Evolutionary conservation across 2,329 filamentous ascomycete genomes (phyloP).

Genomic region (Ploettnerulaceae sp.): DNA sequence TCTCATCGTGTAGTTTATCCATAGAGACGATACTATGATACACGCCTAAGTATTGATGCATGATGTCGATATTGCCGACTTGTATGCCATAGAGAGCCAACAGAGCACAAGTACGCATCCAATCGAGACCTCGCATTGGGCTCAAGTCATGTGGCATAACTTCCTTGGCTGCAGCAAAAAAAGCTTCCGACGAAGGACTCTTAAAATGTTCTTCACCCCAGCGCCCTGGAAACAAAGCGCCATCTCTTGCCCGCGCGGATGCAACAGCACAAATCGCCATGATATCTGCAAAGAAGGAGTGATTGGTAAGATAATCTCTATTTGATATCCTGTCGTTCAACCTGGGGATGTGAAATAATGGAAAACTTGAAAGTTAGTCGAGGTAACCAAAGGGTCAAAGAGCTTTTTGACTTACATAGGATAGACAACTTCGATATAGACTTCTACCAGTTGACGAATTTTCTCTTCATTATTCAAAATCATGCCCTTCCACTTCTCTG

Average conservation of each 20-base stretch:
- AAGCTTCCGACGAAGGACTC: constrained; percentile 38
- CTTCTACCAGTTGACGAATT: constrained; percentile 41
- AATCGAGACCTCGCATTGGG: constrained; percentile 36
- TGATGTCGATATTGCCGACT: constrained; percentile 43
- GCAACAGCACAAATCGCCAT: constrained; percentile 49
- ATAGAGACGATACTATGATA: constrained; percentile 47
- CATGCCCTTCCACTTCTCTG: constrained; percentile 10
- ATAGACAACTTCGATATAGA: constrained; percentile 51
- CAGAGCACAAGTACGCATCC: constrained; percentile 43
- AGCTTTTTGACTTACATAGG: constrained; percentile 38
- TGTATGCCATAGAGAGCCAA: constrained; percentile 48
- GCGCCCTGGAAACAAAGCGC: constrained; percentile 39
- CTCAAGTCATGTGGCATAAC: constrained; percentile 37
- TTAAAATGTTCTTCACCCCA: constrained; percentile 33
- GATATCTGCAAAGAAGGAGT: constrained; percentile 43
- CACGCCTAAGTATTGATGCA: constrained; percentile 47
- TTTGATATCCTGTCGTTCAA: constrained; percentile 38
- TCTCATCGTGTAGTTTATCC: constrained; percentile 48
- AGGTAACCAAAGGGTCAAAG: constrained; percentile 8
- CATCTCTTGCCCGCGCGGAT: constrained; percentile 45
- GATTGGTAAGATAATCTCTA: constrained; percentile 39
- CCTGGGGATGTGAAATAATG: constrained; percentile 46
- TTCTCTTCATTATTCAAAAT: constrained; percentile 33
- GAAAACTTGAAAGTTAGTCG: constrained; percentile 40
- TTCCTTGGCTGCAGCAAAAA: constrained; percentile 41